phyloP scores from a whole-genome alignment of 1,139 yeast species.

The Petasospora fabianii region DNA sequence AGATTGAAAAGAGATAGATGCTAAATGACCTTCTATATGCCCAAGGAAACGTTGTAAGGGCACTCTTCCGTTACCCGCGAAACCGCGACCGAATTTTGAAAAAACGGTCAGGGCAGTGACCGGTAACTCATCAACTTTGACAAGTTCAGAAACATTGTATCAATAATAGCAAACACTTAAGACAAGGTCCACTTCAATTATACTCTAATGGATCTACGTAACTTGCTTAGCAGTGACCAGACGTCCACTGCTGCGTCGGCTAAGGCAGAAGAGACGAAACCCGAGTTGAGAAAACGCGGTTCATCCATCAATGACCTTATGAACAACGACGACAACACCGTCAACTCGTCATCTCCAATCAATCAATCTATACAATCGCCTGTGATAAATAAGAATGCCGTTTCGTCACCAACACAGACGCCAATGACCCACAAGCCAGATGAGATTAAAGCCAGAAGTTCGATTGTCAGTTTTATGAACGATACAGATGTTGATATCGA shows the following conservation, averaged over 20 bases:
- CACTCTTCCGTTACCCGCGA: no score
- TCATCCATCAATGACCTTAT: constrained; percentile 33
- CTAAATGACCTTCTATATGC: no score
- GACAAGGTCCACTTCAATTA: background rate
- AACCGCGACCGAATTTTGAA: no score
- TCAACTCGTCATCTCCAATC: constrained; percentile 11
- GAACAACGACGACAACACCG: constrained; percentile 27
- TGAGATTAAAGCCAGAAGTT: constrained; percentile 32
- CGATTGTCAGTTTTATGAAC: constrained; percentile 46
- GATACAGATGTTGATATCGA: constrained; percentile 42
- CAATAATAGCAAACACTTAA: background rate
- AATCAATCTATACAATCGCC: constrained; percentile 15
- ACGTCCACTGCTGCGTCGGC: background rate
- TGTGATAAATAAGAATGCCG: constrained; percentile 4
- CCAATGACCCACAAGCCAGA: constrained; percentile 8
- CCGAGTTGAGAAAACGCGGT: constrained; percentile 27
- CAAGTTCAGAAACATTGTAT: background rate
- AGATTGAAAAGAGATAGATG: background rate
- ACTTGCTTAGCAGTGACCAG: constrained; percentile 5
- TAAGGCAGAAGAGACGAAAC: constrained; percentile 6
- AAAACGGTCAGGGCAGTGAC: no score
- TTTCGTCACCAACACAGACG: constrained; percentile 3
- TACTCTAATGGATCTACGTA: constrained; percentile 21
- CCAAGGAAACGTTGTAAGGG: no score
- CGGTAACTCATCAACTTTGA: no score